Evolutionary conservation across 257 asterid genomes (phyloP).

Genomic region (Gardenia jasminoides): DNA sequence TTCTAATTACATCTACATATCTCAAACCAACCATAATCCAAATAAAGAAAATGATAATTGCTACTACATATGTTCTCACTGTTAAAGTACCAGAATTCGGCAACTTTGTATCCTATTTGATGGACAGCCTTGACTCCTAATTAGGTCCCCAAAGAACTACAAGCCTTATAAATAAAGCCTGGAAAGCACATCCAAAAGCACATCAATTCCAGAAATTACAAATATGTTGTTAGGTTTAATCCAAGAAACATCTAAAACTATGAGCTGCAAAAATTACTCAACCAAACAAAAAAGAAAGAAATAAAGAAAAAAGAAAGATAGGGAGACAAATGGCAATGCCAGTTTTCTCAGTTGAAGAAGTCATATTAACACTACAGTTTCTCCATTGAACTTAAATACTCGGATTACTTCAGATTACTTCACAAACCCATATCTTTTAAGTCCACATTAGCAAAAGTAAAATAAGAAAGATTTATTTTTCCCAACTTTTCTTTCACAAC

Average conservation of each 20-base stretch:
- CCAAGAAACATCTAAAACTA: background rate
- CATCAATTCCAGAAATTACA: background rate
- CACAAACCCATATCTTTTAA: background rate
- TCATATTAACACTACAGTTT: constrained; percentile 38
- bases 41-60: too few relatives aligned
- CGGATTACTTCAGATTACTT: background rate
- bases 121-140: too few relatives aligned
- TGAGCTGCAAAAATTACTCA: background rate
- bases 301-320: background rate
- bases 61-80: too few relatives aligned
- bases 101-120: too few relatives aligned
- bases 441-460: background rate
- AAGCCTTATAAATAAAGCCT: background rate
- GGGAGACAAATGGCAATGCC: constrained; percentile 29
- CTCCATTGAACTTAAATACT: constrained; percentile 46
- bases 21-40: too few relatives aligned
- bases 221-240: too few relatives aligned
- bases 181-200: background rate
- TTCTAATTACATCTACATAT: too few relatives aligned
- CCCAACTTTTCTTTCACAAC: background rate
- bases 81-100: too few relatives aligned
- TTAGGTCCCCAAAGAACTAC: background rate
- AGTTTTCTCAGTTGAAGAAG: constrained; percentile 61
- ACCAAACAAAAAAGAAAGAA: background rate
- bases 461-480: background rate